Conservation (phyloP, 257 asterid genomes). For the Solanum lycopersicoides region DNA sequence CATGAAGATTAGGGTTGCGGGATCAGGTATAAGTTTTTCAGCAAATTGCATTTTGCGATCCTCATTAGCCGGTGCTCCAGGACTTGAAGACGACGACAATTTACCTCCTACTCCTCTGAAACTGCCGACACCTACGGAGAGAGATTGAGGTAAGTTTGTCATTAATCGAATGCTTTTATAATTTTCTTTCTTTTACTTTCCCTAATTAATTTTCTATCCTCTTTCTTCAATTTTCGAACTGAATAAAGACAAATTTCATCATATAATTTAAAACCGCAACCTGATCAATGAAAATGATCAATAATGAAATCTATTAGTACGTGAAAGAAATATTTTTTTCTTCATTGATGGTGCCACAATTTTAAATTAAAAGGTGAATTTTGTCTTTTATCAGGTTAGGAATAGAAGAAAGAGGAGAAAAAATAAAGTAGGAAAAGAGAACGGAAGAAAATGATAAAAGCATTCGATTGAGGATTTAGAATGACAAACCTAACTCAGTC, state of each 20-base stretch:
- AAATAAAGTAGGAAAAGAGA: not conserved
- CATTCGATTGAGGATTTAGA: not conserved
- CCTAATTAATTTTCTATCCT: not conserved
- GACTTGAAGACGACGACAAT: not conserved
- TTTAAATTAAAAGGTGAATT: not conserved
- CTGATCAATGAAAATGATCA: not conserved
- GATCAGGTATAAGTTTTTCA: conserved; percentile 10
- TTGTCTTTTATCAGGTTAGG: not conserved
- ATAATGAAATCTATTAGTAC: too few species aligned
- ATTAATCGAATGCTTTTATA: not conserved
- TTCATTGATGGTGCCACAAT: not conserved
- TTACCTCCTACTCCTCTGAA: not conserved
- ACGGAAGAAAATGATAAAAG: not conserved
- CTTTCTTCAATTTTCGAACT: not conserved
- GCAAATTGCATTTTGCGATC: conserved; percentile 65
- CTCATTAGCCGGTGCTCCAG: conserved; percentile 13
- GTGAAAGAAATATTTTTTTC: not conserved
- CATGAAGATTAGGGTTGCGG: not conserved
- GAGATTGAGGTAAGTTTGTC: conserved; percentile 30
- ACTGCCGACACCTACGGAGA: conserved; percentile 21
- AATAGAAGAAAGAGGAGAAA: not conserved
- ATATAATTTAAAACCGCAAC: not conserved
- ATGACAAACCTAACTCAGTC: conserved; percentile 31
- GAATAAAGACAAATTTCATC: not conserved
- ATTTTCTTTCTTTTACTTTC: not conserved